Conservation (phyloP, 805 yeast species). For the Brettanomyces bruxellensis region DNA sequence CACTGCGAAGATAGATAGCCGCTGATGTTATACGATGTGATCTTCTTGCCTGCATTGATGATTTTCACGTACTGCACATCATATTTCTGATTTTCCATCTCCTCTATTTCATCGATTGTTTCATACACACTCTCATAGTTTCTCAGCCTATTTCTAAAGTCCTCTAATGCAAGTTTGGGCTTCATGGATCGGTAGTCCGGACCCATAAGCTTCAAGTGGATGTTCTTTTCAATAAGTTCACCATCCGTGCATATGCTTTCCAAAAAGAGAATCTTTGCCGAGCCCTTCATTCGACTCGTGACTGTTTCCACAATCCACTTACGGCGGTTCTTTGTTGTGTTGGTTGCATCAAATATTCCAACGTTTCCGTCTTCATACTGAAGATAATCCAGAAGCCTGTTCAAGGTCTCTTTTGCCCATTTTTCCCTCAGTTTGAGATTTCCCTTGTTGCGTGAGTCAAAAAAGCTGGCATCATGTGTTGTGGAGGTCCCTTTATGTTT, state of each 20-base stretch:
- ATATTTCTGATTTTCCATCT: slow-evolving; percentile 33
- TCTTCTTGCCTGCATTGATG: slow-evolving; percentile 52
- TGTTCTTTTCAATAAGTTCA: slow-evolving; percentile 70
- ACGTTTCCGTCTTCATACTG: slow-evolving; percentile 35
- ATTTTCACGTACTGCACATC: slow-evolving; percentile 54
- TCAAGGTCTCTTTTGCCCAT: slow-evolving; percentile 44
- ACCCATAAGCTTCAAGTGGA: slow-evolving; percentile 77
- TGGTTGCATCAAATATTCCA: slow-evolving; percentile 55
- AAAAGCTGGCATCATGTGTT: slow-evolving; percentile 32
- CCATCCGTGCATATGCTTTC: slow-evolving; percentile 85
- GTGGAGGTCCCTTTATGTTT: slow-evolving; percentile 10
- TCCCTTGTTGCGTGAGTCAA: slow-evolving; percentile 34
- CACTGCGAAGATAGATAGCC: slow-evolving; percentile 52
- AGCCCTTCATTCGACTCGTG: slow-evolving; percentile 22
- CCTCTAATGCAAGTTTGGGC: slow-evolving; percentile 66
- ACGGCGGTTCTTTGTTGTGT: slow-evolving; percentile 40
- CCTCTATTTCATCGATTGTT: slow-evolving; percentile 62
- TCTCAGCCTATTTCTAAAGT: slow-evolving; percentile 68
- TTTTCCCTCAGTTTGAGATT: slow-evolving; percentile 36
- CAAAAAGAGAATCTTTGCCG: slow-evolving; percentile 32
- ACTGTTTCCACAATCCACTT: slow-evolving; percentile 30
- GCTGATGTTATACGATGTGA: slow-evolving; percentile 46
- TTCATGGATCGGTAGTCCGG: slow-evolving; percentile 90
- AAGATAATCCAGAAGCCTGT: slow-evolving; percentile 35
- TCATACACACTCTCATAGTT: slow-evolving; percentile 89